A percentile compares a stretch with the other conserved stretches of the same genome.
Evolutionary conservation across 257 asterid species (phyloP).

Genomic region (Petunia secreta): DNA sequence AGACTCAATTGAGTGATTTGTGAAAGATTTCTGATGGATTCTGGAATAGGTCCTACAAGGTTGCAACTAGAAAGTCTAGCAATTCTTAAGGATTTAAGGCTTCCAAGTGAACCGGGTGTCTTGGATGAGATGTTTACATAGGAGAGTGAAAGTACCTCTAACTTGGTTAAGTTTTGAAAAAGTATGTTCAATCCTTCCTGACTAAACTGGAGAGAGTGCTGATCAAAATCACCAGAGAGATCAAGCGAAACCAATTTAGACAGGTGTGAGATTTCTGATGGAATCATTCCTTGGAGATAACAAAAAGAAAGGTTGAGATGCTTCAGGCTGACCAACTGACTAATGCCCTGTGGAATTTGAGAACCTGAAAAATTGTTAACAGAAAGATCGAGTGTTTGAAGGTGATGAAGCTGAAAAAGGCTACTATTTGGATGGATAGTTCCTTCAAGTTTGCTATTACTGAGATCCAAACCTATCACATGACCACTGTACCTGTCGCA

Average conservation of each 20-base stretch:
- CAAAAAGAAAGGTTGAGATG: constrained; percentile 10
- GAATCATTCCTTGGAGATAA: neutral
- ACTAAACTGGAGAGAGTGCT: accelerated
- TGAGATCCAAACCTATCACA: constrained; percentile 15
- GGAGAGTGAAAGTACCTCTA: neutral
- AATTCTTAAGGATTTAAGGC: neutral
- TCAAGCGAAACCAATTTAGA: constrained; percentile 10
- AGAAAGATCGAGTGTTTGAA: constrained; percentile 16
- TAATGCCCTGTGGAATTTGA: neutral
- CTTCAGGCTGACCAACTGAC: neutral
- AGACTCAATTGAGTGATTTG: neutral
- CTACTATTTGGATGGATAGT: neutral
- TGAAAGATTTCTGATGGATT: neutral
- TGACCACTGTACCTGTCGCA: neutral
- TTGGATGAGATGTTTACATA: neutral
- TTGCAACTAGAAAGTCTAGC: neutral
- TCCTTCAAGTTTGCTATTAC: neutral
- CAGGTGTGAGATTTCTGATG: neutral
- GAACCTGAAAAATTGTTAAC: neutral
- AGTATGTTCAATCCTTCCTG: neutral
- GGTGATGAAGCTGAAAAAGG: constrained; percentile 14
- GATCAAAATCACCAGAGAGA: neutral
- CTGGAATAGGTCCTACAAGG: neutral
- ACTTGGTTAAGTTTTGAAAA: constrained; percentile 10
- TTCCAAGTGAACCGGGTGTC: neutral